Conservation (phyloP, 1,139 yeast species). For the Scheffersomyces cryptocercus region DNA sequence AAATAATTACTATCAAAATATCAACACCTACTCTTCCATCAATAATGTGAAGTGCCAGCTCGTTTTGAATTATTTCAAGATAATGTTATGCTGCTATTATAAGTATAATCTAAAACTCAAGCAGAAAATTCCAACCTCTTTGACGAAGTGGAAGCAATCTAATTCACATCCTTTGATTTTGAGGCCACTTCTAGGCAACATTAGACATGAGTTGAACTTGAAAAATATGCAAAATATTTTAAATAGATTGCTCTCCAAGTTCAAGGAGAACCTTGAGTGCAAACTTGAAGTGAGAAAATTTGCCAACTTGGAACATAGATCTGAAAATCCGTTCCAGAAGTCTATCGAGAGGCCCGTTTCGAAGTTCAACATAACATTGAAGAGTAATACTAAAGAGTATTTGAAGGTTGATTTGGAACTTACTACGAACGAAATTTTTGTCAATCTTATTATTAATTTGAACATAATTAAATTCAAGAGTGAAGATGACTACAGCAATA, state of each 20-base stretch:
- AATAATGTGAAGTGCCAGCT: conserved; percentile 52
- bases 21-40: conserved; percentile 31
- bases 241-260: conserved; percentile 24
- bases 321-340: conserved; percentile 39
- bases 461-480: conserved; percentile 34
- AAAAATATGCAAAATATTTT: conserved; percentile 44
- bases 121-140: conserved; percentile 48
- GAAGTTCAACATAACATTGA: conserved; percentile 19
- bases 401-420: conserved; percentile 32
- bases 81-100: conserved; percentile 64
- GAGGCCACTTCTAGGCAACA: conserved; percentile 69
- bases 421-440: conserved; percentile 45
- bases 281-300: conserved; percentile 25
- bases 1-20: conserved; percentile 29
- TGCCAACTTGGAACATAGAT: conserved; percentile 19
- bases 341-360: conserved; percentile 40
- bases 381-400: conserved; percentile 13
- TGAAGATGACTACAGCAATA: conserved; percentile 27
- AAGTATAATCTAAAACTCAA: conserved; percentile 49
- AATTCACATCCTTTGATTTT: conserved; percentile 54
- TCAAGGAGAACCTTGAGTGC: conserved; percentile 18
- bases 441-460: conserved; percentile 36
- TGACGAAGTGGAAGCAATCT: conserved; percentile 53
- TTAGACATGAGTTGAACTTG: conserved; percentile 60
- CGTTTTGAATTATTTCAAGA: conserved; percentile 52